Conservation (phyloP, 1,139 yeast species). For the Hansenula lynferdii region DNA sequence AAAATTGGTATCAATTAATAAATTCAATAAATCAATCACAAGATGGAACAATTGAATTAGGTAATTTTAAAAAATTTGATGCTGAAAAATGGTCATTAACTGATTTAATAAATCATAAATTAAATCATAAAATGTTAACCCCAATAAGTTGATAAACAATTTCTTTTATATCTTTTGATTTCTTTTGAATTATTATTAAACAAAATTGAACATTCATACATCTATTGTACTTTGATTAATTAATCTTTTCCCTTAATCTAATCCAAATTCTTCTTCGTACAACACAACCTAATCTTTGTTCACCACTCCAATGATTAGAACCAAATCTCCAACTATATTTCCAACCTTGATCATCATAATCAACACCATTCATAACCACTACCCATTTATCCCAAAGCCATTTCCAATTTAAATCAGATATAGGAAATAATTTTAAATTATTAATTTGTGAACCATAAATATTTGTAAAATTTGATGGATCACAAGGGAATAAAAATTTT, state of each 20-base stretch:
- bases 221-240: too few relatives aligned
- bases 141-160: constrained; percentile 6
- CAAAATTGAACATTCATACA: too few relatives aligned
- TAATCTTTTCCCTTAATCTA: constrained; percentile 29
- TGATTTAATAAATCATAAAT: constrained; percentile 17
- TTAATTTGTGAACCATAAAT: constrained; percentile 26
- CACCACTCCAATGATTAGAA: constrained; percentile 55
- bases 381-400: constrained; percentile 65
- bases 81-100: constrained; percentile 29
- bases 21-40: not conserved
- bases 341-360: constrained; percentile 73
- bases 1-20: constrained; percentile 26
- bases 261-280: constrained; percentile 63
- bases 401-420: constrained; percentile 48
- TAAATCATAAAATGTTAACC: constrained; percentile 11
- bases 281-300: constrained; percentile 46
- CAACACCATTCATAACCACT: constrained; percentile 52
- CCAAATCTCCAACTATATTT: constrained; percentile 48
- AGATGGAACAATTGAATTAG: constrained; percentile 25
- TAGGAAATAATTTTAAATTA: constrained; percentile 21
- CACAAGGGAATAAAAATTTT: constrained; percentile 35
- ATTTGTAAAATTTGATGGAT: constrained; percentile 42
- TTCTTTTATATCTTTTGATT: not conserved
- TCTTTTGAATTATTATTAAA: not conserved
- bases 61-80: constrained; percentile 32